Percentiles rank a stretch among this genome's conserved stretches.
phyloP scores from a whole-genome alignment of 2,329 filamentous ascomycete species.

The Talaromyces sp. region DNA sequence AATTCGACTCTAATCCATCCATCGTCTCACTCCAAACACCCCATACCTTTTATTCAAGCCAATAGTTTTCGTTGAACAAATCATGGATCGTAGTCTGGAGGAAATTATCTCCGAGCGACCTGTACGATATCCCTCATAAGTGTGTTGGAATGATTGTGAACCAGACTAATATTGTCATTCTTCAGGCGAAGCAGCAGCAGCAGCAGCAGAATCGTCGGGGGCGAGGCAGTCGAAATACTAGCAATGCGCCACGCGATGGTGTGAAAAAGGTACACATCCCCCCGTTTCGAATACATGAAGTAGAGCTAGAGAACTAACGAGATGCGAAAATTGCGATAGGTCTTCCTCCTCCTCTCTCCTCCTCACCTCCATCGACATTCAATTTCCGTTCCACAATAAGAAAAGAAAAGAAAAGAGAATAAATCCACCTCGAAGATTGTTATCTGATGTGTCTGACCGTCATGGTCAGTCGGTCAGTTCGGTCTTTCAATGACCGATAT shows the following conservation, averaged over 20 bases:
- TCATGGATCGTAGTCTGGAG: conserved; percentile 63
- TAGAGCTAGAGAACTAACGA: neutral
- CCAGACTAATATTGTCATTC: conserved; percentile 20
- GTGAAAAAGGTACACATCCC: conserved; percentile 71
- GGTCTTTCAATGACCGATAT: conserved; percentile 8
- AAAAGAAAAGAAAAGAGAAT: neutral
- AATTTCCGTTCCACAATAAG: conserved; percentile 4
- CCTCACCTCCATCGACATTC: conserved; percentile 21
- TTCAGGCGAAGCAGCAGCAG: conserved; percentile 20
- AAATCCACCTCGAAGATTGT: neutral
- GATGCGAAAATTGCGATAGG: conserved; percentile 27
- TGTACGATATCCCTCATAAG: conserved; percentile 37
- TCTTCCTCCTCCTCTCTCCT: conserved; percentile 44
- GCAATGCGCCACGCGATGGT: conserved; percentile 68
- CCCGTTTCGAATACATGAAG: neutral
- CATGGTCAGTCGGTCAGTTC: conserved; percentile 3
- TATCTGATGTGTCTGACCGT: conserved; percentile 3
- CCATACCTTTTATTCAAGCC: neutral
- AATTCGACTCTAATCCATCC: neutral
- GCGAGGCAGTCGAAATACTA: conserved; percentile 40
- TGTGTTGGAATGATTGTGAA: neutral
- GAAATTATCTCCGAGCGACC: conserved; percentile 62
- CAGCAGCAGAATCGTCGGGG: conserved; percentile 32
- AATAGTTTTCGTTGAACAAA: neutral
- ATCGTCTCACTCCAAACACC: neutral